A percentile compares a stretch with the other conserved stretches of the same genome.
Conservation (phyloP, 345 rosid genomes). For the Citrus mangshanensis region DNA sequence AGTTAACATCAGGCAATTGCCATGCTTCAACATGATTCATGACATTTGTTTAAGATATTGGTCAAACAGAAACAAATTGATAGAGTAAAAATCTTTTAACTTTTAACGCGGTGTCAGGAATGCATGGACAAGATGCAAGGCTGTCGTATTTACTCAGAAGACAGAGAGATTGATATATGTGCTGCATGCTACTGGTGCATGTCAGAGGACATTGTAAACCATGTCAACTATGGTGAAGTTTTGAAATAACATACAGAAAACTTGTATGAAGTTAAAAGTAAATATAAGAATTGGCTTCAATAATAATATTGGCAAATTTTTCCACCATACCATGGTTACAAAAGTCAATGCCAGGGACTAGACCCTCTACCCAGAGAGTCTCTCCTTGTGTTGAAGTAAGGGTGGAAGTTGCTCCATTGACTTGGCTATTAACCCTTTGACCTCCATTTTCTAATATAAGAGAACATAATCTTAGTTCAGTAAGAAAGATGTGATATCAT, state of each 20-base stretch:
- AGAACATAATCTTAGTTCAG: slow-evolving; percentile 8
- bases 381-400: slow-evolving; percentile 41
- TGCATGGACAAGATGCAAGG: not conserved
- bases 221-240: not conserved
- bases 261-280: not conserved
- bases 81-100: not conserved
- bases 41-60: not conserved
- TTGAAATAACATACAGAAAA: not conserved
- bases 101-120: not conserved
- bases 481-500: slow-evolving; percentile 7
- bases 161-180: not conserved
- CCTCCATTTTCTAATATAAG: slow-evolving; percentile 31
- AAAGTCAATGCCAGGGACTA: slow-evolving; percentile 96
- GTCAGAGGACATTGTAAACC: not conserved
- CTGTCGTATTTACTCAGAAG: not conserved
- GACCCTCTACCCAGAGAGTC: slow-evolving; percentile 93
- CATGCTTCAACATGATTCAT: not conserved
- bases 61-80: not conserved
- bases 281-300: not conserved
- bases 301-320: not conserved
- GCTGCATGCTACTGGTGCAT: not conserved
- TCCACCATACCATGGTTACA: slow-evolving; percentile 80
- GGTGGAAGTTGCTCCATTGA: slow-evolving; percentile 30
- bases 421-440: slow-evolving; percentile 21
- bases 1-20: not conserved